Percentiles rank a stretch among this genome's conserved stretches.
These are phyloP conservation scores for Pichia membranifaciens DNA, from an alignment of 805 yeast genomes.

Conservation along the genomic window DNA sequence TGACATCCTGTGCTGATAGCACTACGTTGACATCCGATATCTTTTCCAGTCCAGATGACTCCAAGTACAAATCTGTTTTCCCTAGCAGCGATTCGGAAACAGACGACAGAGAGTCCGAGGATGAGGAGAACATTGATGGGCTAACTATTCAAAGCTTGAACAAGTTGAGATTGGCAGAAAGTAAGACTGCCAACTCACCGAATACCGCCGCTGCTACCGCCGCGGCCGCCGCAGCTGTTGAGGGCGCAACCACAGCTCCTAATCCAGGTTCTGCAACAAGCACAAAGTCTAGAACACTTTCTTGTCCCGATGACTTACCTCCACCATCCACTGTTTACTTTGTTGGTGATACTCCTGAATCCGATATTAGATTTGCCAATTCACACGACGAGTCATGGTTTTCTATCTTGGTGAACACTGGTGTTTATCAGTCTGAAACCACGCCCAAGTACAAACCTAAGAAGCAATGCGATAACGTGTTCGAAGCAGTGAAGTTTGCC, in stretches of 20 bases:
- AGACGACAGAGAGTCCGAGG: constrained; percentile 29
- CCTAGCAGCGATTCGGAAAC: constrained; percentile 27
- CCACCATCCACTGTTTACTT: constrained; percentile 84
- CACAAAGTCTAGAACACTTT: not conserved
- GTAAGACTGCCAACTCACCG: no score
- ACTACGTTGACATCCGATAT: constrained; percentile 4
- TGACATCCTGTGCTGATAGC: constrained; percentile 17
- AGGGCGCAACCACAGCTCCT: not conserved
- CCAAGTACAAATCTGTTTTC: constrained; percentile 9
- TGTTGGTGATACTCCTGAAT: constrained; percentile 88
- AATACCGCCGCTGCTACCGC: no score
- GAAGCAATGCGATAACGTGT: constrained; percentile 62
- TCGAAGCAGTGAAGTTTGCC: constrained; percentile 79
- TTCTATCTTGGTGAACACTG: constrained; percentile 80
- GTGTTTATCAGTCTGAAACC: constrained; percentile 79
- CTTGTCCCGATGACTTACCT: constrained; percentile 45
- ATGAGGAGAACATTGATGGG: constrained; percentile 34
- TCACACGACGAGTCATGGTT: constrained; percentile 81
- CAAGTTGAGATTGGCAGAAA: constrained; percentile 30
- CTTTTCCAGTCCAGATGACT: constrained; percentile 16
- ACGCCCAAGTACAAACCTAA: constrained; percentile 76
- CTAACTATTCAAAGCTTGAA: constrained; percentile 41
- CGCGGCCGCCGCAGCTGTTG: no score
- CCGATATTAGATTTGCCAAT: constrained; percentile 82
- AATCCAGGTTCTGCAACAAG: not conserved